phyloP scores from a whole-genome alignment of 2,329 filamentous ascomycete genomes.

The Sporothrix pallida region DNA sequence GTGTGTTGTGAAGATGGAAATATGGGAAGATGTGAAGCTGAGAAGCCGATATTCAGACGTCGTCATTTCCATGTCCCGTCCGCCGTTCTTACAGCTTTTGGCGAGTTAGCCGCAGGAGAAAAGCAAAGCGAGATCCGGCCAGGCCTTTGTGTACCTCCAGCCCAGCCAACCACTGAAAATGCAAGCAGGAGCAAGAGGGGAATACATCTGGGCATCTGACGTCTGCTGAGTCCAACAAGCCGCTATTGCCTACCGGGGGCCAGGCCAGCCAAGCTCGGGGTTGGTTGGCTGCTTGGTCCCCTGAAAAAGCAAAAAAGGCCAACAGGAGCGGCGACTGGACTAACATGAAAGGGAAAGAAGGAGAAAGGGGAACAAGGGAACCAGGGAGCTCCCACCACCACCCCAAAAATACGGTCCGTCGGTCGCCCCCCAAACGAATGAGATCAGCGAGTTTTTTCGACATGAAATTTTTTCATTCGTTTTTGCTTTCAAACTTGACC shows the following conservation, averaged over 20 bases:
- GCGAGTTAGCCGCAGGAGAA: conserved; percentile 28
- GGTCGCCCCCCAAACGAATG: not conserved
- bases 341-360: not conserved
- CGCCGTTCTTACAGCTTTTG: not conserved
- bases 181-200: no score
- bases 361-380: not conserved
- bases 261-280: not conserved
- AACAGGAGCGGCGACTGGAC: not conserved
- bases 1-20: no score
- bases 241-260: not conserved
- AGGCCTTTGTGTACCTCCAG: not conserved
- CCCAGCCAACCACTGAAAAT: not conserved
- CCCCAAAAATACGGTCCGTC: not conserved
- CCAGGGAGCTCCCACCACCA: not conserved
- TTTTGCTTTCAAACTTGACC: not conserved
- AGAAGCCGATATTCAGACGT: no score
- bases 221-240: not conserved
- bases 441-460: conserved; percentile 13
- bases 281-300: conserved; percentile 13
- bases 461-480: conserved; percentile 16
- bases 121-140: not conserved
- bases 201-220: not conserved
- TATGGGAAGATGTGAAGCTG: no score
- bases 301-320: not conserved
- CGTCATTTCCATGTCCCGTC: no score